Conservation (phyloP, 495 filamentous ascomycete species). For the Mytilinidion resinicola region DNA sequence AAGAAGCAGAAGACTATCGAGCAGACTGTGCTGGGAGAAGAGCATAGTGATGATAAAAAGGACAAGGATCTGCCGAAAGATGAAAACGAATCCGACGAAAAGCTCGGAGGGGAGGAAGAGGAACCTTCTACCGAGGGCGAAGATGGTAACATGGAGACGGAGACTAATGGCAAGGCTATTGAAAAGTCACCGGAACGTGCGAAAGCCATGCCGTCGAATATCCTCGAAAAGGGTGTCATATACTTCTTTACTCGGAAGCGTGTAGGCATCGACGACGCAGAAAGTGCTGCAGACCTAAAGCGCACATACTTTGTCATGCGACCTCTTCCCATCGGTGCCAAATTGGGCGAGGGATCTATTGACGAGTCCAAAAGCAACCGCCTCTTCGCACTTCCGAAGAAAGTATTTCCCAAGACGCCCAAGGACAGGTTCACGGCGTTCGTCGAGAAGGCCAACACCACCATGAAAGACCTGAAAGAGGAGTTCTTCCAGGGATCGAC, state of each 20-base stretch:
- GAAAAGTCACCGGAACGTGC: slow-evolving; percentile 43
- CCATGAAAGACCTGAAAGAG: slow-evolving; percentile 65
- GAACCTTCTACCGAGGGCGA: neutral
- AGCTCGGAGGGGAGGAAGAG: neutral
- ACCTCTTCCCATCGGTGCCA: slow-evolving; percentile 63
- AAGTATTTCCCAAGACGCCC: slow-evolving; percentile 66
- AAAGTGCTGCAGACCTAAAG: slow-evolving; percentile 63
- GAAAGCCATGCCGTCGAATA: slow-evolving; percentile 57
- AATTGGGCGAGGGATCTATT: slow-evolving; percentile 58
- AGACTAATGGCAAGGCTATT: slow-evolving; percentile 19
- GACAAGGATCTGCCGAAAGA: slow-evolving; percentile 21
- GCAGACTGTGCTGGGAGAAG: slow-evolving; percentile 29
- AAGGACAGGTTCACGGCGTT: slow-evolving; percentile 74
- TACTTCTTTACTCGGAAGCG: slow-evolving; percentile 88
- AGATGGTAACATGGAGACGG: neutral
- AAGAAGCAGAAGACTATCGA: slow-evolving; percentile 38
- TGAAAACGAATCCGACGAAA: slow-evolving; percentile 2
- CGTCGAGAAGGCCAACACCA: slow-evolving; percentile 67
- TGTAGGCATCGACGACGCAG: slow-evolving; percentile 66
- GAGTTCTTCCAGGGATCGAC: slow-evolving; percentile 59
- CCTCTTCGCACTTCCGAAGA: slow-evolving; percentile 78
- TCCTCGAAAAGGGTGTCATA: slow-evolving; percentile 87
- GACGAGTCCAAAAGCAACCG: slow-evolving; percentile 60
- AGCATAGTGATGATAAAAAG: slow-evolving; percentile 10
- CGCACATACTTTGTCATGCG: slow-evolving; percentile 79